A percentile compares a stretch with the other conserved stretches of the same genome.
Conservation (phyloP, 2,329 filamentous ascomycete genomes). For the Annulohypoxylon truncatum region DNA sequence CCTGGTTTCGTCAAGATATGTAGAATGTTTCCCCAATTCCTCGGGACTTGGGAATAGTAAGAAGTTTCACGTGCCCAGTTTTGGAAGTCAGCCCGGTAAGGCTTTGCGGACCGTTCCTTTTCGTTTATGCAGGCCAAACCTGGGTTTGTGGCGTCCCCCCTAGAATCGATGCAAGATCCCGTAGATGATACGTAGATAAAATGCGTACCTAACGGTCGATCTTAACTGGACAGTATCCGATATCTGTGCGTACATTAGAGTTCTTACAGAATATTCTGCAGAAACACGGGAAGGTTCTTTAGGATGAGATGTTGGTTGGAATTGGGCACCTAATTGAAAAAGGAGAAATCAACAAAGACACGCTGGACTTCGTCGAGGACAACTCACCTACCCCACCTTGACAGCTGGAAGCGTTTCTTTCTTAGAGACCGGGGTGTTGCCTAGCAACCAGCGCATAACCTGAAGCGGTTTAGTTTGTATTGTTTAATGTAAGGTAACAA, state of each 20-base stretch:
- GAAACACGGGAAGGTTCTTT: not conserved
- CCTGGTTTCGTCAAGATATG: not conserved
- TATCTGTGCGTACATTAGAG: constrained; percentile 1
- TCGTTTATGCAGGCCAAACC: constrained; percentile 33
- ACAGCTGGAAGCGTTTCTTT: constrained; percentile 10
- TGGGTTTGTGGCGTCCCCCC: constrained; percentile 34
- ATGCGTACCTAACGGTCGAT: constrained; percentile 5
- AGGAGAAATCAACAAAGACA: constrained; percentile 1
- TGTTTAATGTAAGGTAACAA: not conserved
- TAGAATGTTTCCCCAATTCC: constrained; percentile 6
- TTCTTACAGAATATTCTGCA: constrained; percentile 3
- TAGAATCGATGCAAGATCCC: constrained; percentile 37
- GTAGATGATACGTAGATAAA: constrained; percentile 27
- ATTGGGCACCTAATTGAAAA: not conserved
- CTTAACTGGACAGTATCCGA: constrained; percentile 3
- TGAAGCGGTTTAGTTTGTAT: constrained; percentile 14
- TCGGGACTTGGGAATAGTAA: not conserved
- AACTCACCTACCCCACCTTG: constrained; percentile 33
- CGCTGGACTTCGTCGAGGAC: constrained; percentile 9
- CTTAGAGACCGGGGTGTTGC: constrained; percentile 27
- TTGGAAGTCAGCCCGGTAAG: constrained; percentile 24
- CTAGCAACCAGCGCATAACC: constrained; percentile 34
- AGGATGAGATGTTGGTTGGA: not conserved
- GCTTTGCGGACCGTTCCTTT: constrained; percentile 33
- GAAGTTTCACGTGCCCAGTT: constrained; percentile 23